Evolutionary conservation across 2,329 filamentous ascomycete species (phyloP), one percentile per base, ranked within the genome.

Genomic region (Xenoacremonium recifei): DNA sequence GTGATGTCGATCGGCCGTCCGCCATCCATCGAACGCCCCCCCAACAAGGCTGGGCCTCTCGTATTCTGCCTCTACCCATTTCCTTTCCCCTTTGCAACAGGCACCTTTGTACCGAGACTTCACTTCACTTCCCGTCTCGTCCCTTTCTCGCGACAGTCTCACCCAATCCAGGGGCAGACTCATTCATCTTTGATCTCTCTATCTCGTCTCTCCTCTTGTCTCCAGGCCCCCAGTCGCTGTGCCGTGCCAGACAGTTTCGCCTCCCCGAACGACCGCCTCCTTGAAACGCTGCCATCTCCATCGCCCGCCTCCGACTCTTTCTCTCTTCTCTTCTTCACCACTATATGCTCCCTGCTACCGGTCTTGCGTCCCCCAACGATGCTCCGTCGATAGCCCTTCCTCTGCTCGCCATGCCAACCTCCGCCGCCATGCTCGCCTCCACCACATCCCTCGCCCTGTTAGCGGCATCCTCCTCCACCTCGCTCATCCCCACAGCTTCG

Each of bases 391-490:
- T 58, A 48, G 43, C 43, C 18, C 37, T 49, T 31, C 39, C 50
- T 34, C 40, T 42, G 56, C 23, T 49, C 51, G 32, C 42, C 39
- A 40, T 54, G 15, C 52, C 53, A 27, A 42, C 48, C 35, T 43
- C 45, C 19, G 44, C 44, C 16, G 37, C 42, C 35, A 54, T 64
- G 49, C 47, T 61, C n/a, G 46, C 61, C 16, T 56, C 63, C 13
- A 50, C 57, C 21, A 51, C 59, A 33, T 53, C 61, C 18, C 51
- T 59, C 13, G 49, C 61, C 23, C 42, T 62, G 7, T 50, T 59
- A n/a, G 45, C 59, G 20, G 45, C 61, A 16, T 42, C 58, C 3
- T 43, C 59, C 17, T 47, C 47, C 6, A 37, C 42, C 20, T 47
- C 51, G 13, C 9, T 27, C 7, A 9, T 27, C 7, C 23, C 23